Percentiles rank a stretch among this genome's conserved stretches.
Conservation (phyloP, 257 asterid genomes). For the Solanum gandarillasii region DNA sequence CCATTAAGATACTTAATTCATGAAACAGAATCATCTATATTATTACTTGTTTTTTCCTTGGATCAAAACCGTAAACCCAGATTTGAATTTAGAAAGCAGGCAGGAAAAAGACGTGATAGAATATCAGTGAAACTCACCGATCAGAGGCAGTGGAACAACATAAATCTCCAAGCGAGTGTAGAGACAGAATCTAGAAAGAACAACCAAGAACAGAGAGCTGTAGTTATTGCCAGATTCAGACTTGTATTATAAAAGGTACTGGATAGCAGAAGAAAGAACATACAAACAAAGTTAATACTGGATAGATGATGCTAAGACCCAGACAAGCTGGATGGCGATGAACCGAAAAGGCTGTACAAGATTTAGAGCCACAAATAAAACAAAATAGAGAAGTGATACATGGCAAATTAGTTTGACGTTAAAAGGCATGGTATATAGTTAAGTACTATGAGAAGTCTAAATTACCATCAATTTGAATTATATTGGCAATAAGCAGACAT, state of each 20-base stretch:
- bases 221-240: neutral
- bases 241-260: neutral
- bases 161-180: neutral
- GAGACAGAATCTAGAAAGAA: neutral
- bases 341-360: neutral
- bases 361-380: neutral
- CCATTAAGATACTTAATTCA: neutral
- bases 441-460: neutral
- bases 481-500: neutral
- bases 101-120: neutral
- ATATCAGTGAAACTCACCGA: neutral
- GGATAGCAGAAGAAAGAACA: neutral
- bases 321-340: neutral
- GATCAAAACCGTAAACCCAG: neutral
- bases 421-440: neutral
- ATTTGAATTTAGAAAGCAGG: neutral
- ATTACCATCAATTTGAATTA: neutral
- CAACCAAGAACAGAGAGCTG: neutral
- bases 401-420: neutral
- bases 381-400: neutral
- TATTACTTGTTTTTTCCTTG: neutral
- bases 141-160: neutral
- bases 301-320: neutral
- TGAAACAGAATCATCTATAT: neutral
- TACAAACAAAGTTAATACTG: neutral